Percentiles rank a stretch among this genome's conserved stretches.
Evolutionary conservation across 106 monocot species (phyloP).

Genomic region (Vanilla planifolia): DNA sequence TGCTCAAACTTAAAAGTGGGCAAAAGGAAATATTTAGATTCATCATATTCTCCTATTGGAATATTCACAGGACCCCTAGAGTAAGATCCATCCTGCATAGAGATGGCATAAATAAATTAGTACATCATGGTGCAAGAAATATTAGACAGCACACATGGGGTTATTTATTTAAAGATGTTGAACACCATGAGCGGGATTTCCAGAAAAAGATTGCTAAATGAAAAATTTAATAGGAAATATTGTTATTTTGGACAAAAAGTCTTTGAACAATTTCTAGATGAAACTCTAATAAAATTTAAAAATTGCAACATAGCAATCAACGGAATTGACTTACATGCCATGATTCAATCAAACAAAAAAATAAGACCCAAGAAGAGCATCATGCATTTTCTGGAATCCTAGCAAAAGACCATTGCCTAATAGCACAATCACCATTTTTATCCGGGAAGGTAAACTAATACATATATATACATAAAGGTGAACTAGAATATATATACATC

Average conservation of each 20-base stretch:
- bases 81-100: conserved; percentile 95
- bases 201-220: not conserved
- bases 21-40: conserved; percentile 78
- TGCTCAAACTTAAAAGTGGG: conserved; percentile 95
- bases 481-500: too few relatives aligned
- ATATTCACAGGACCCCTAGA: conserved; percentile 86
- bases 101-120: conserved; percentile 4
- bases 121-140: not conserved
- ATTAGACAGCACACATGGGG: not conserved
- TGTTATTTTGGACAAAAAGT: too few relatives aligned
- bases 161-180: not conserved
- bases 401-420: too few relatives aligned
- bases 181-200: not conserved
- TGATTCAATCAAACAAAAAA: not conserved
- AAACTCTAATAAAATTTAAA: not conserved
- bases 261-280: not conserved
- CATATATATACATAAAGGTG: too few relatives aligned
- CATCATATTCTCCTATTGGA: conserved; percentile 61
- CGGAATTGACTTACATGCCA: not conserved
- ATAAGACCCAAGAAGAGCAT: too few relatives aligned
- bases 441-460: too few relatives aligned
- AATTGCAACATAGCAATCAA: not conserved
- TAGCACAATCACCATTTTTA: too few relatives aligned
- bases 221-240: not conserved
- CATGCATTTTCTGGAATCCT: too few relatives aligned